Conservation (phyloP, 306 rosid species). For the Cucumis melo region DNA sequence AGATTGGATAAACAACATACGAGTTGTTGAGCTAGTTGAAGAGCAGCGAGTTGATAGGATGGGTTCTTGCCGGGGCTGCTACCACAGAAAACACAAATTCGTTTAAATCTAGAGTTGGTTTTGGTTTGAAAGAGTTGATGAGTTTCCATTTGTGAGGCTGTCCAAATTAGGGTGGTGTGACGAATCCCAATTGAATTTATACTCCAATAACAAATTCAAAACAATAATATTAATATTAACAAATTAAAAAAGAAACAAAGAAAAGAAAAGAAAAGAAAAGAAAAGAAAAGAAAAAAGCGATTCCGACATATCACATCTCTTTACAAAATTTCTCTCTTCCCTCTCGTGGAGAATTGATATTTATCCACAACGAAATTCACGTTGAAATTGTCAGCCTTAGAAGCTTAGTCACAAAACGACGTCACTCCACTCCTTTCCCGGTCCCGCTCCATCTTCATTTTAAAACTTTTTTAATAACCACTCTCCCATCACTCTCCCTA, state of each 20-base stretch:
- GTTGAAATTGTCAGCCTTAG: neutral
- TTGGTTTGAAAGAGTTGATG: neutral
- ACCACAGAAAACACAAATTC: constrained; percentile 87
- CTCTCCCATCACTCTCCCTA: neutral
- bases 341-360: constrained; percentile 7
- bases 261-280: too few relatives aligned
- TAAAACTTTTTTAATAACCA: neutral
- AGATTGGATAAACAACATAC: constrained; percentile 9
- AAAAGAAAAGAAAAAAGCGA: too few relatives aligned
- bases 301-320: constrained; percentile 3
- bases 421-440: neutral
- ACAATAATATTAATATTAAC: neutral
- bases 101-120: constrained; percentile 39
- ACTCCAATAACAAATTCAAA: neutral
- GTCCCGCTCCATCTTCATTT: neutral
- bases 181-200: neutral
- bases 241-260: neutral
- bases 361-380: constrained; percentile 1
- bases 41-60: constrained; percentile 56
- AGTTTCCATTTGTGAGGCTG: neutral
- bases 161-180: neutral
- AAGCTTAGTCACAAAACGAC: neutral
- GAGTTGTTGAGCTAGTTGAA: constrained; percentile 61
- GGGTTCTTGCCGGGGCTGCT: constrained; percentile 80
- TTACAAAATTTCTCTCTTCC: constrained; percentile 2